Evolutionary conservation across 2,329 filamentous ascomycete species (phyloP), one percentile per base, ranked within the genome.

Genomic region (Magnaporthales sp.): DNA sequence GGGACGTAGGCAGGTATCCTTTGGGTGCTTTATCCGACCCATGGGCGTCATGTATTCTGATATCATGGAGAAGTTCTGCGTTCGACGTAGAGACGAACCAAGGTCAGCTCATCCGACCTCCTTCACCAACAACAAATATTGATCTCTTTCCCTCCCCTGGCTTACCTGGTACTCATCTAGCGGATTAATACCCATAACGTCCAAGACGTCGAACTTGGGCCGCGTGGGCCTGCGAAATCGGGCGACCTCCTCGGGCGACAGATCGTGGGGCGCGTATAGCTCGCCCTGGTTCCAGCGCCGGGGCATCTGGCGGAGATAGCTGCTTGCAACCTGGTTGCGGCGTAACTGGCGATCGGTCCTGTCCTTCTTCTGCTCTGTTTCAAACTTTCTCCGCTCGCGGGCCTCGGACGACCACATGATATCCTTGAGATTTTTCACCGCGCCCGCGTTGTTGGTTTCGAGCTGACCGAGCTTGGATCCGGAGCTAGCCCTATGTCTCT

Each of bases 41-140:
- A 92, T 91, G 11, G 89, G 79, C 0, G 91, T 92, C 74, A 95
- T 90, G 77, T 91, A 97, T 76, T 97, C 93, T 32, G 91, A 91
- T 78, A 98, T 90, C 68, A 99, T 86, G 51, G 91, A 87, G 77
- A 96, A 96, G 79, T 99, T 99, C 93, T 97, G 73, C 63, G n/a
- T 63, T 4, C 8, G 3, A 31, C 9, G 19, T 6, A 24, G n/a
- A 32, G 29, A 38, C n/a, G 15, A 2, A 7, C 5, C 29, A 13
- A 38, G 22, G 32, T 63, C 22, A 26, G 22, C 10, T 11, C 9
- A 26, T 5, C 1, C 3, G 4, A 10, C 11, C n/a, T 26, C 11
- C 54, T n/a, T 58, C n/a, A 24, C 22, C 22, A 26, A 15, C 54
- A 4, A 11, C 22, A 22, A 26, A 11, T 58, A n/a, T 10, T 26